Evolutionary conservation across 225 moss, liverwort and hornwort genomes (phyloP).

Genomic region (Thuidium tamariscinum): DNA sequence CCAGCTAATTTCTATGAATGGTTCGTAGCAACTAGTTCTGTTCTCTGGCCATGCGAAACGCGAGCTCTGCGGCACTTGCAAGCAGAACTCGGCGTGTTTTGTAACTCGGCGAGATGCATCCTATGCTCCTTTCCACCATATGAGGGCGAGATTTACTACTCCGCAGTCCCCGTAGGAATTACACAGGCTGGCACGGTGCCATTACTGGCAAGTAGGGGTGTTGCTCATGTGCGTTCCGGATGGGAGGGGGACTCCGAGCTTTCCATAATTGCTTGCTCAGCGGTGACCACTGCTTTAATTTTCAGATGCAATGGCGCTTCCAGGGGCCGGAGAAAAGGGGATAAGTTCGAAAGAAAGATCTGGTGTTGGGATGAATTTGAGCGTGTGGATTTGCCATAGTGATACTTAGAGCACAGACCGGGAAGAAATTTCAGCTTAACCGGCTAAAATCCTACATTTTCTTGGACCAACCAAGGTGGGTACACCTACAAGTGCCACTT

Average conservation of each 20-base stretch:
- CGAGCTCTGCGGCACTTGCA: background rate
- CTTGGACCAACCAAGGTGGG: too few species aligned
- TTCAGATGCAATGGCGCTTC: background rate
- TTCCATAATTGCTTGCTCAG: background rate
- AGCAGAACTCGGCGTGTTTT: background rate
- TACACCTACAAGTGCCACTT: too few species aligned
- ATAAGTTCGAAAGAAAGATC: background rate
- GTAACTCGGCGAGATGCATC: background rate
- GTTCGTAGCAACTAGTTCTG: background rate
- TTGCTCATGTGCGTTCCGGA: background rate
- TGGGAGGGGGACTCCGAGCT: background rate
- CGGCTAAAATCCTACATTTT: too few species aligned
- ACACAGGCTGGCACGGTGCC: background rate
- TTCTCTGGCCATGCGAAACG: background rate
- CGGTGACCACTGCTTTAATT: background rate
- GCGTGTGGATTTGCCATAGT: too few species aligned
- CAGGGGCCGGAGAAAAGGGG: background rate
- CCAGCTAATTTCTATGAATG: too few species aligned
- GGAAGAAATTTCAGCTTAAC: too few species aligned
- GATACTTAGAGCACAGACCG: too few species aligned
- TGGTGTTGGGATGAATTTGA: background rate
- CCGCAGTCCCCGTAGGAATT: background rate
- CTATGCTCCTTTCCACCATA: background rate
- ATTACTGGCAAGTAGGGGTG: background rate
- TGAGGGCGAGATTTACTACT: background rate